Percentiles rank a stretch among this genome's conserved stretches.
phyloP scores from a whole-genome alignment of 1,284 basidiomycete species.

The Leccinum subrobustum region DNA sequence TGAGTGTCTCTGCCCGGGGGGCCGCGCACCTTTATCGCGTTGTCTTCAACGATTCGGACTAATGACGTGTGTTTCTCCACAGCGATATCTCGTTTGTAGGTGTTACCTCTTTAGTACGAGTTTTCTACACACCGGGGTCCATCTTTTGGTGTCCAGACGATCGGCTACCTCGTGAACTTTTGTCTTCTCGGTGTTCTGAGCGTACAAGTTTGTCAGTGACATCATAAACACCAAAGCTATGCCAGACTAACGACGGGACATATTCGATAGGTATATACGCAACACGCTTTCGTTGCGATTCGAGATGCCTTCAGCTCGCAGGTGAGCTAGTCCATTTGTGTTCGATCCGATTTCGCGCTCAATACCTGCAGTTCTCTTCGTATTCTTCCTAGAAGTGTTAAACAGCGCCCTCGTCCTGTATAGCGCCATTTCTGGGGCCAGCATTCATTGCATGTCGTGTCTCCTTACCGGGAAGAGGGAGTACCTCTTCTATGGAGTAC shows the following conservation, averaged over 20 bases:
- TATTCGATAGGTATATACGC: neutral
- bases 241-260: neutral
- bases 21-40: neutral
- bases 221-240: too few relatives aligned
- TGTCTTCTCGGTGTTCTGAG: conserved; percentile 1
- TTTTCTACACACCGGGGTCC: neutral
- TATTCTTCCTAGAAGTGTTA: conserved; percentile 6
- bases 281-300: neutral
- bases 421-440: neutral
- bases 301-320: neutral
- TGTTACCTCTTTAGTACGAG: neutral
- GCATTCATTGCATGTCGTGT: conserved; percentile 6
- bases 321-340: neutral
- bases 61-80: neutral
- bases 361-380: neutral
- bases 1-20: neutral
- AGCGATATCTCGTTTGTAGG: conserved; percentile 2
- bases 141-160: neutral
- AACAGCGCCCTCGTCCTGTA: conserved; percentile 8
- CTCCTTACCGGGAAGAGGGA: conserved; percentile 6
- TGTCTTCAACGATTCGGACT: neutral
- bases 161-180: conserved; percentile 5
- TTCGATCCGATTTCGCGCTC: neutral
- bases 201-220: conserved; percentile 2
- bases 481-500: neutral